phyloP scores from a whole-genome alignment of 192 early-diverging fungal genomes.

The Phycomyces nitens region DNA sequence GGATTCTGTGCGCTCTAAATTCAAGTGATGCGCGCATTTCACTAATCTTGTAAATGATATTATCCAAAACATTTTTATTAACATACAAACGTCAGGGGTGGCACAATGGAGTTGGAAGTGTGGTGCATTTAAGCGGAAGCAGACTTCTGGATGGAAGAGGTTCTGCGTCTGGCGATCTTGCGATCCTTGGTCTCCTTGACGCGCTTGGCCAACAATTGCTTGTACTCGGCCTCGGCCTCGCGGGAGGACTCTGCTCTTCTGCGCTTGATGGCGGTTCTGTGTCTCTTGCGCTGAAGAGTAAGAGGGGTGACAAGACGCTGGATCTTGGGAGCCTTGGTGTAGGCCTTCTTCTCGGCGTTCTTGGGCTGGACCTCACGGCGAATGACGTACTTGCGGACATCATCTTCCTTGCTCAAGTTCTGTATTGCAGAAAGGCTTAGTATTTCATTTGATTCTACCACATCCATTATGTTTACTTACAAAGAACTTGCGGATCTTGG shows the following conservation, averaged over 20 bases:
- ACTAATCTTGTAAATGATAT: no score
- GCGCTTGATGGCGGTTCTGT: slow-evolving; percentile 83
- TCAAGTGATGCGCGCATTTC: no score
- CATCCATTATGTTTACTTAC: slow-evolving; percentile 52
- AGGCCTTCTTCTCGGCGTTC: slow-evolving; percentile 82
- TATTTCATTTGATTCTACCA: no score
- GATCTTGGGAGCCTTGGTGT: slow-evolving; percentile 92
- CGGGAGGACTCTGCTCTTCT: slow-evolving; percentile 75
- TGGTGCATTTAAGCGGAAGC: slow-evolving; percentile 32
- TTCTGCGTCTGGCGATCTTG: slow-evolving; percentile 71
- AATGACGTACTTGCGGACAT: slow-evolving; percentile 98
- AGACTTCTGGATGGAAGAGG: slow-evolving; percentile 61
- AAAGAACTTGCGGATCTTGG: slow-evolving; percentile 99
- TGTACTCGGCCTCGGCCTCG: slow-evolving; percentile 80
- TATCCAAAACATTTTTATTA: no score
- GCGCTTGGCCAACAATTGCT: slow-evolving; percentile 84
- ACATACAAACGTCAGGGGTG: no score
- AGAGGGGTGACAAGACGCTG: slow-evolving; percentile 95
- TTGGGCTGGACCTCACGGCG: slow-evolving; percentile 90
- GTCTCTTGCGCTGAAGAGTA: slow-evolving; percentile 92
- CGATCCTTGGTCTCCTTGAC: slow-evolving; percentile 94
- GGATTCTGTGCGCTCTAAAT: no score
- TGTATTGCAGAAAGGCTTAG: background rate
- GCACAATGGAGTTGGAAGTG: no score
- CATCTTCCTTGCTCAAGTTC: slow-evolving; percentile 95